Conservation (phyloP, 2,329 filamentous ascomycete genomes). For the Botryosphaeria agaves region DNA sequence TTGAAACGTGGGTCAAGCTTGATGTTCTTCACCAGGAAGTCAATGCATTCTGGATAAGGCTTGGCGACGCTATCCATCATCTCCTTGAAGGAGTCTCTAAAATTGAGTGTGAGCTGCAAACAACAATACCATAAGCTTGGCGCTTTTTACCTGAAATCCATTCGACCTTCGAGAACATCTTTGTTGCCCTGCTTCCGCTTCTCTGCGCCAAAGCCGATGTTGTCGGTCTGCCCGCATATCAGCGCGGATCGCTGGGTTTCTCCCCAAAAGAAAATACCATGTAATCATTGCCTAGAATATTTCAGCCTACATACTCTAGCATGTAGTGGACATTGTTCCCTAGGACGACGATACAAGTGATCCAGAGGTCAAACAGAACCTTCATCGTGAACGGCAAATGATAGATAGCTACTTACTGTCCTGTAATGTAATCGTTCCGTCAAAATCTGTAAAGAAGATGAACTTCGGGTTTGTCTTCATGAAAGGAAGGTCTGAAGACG, state of each 20-base stretch:
- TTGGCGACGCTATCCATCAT: slow-evolving; percentile 81
- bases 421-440: slow-evolving; percentile 77
- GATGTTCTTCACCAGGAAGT: slow-evolving; percentile 65
- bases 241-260: slow-evolving; percentile 1
- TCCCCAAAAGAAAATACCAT: slow-evolving; percentile 25
- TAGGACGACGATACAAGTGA: too few relatives aligned
- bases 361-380: too few relatives aligned
- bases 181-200: slow-evolving; percentile 57
- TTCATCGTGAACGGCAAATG: too few relatives aligned
- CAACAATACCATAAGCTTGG: too few relatives aligned
- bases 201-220: slow-evolving; percentile 63
- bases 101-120: neutral
- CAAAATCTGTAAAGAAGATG: slow-evolving; percentile 99
- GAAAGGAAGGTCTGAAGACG: too few relatives aligned
- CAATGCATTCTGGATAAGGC: slow-evolving; percentile 69
- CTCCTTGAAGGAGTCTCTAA: slow-evolving; percentile 60
- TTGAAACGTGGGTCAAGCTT: slow-evolving; percentile 76
- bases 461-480: slow-evolving; percentile 53
- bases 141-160: slow-evolving; percentile 61
- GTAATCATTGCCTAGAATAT: slow-evolving; percentile 52
- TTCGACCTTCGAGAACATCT: slow-evolving; percentile 53
- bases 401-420: slow-evolving; percentile 36
- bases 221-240: slow-evolving; percentile 55
- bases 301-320: too few relatives aligned
- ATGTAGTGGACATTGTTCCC: too few relatives aligned